These are phyloP conservation scores for Eutrema salsugineum DNA, from an alignment of 441 rosid genomes.

Conservation along the genomic window DNA sequence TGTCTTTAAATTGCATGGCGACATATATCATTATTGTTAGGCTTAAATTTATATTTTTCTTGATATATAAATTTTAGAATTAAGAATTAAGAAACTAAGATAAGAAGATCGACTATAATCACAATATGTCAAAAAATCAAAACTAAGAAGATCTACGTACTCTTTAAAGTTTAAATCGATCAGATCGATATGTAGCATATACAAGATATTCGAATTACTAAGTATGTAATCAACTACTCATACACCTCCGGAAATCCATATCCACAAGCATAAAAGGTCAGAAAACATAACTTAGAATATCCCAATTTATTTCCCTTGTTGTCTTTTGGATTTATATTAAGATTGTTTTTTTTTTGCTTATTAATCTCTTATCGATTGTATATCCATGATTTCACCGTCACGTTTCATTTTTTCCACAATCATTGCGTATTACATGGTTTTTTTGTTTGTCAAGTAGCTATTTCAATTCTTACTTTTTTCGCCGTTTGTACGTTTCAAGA, in stretches of 20 bases:
- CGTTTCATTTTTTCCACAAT: neutral
- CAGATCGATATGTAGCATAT: neutral
- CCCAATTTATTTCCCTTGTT: neutral
- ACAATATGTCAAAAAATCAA: too few relatives aligned
- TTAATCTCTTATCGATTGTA: neutral
- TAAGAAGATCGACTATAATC: too few relatives aligned
- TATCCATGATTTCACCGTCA: too few relatives aligned
- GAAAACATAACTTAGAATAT: neutral
- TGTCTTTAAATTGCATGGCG: slow-evolving; percentile 8
- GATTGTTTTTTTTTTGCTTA: neutral
- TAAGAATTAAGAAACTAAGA: too few relatives aligned
- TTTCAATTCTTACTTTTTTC: too few relatives aligned
- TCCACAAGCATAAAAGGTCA: too few relatives aligned
- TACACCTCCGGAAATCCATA: too few relatives aligned
- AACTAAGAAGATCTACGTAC: neutral
- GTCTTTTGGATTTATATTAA: neutral
- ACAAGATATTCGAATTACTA: neutral
- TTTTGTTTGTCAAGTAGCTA: neutral
- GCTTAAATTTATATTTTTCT: neutral
- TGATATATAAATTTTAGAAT: too few relatives aligned
- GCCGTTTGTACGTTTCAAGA: too few relatives aligned
- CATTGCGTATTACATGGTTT: neutral
- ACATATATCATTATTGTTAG: neutral
- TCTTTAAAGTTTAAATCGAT: neutral
- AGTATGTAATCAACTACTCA: too few relatives aligned